These are phyloP conservation scores for Tricholoma bakamatsutake DNA, from an alignment of 768 basidiomycete species.

Conservation along the genomic window DNA sequence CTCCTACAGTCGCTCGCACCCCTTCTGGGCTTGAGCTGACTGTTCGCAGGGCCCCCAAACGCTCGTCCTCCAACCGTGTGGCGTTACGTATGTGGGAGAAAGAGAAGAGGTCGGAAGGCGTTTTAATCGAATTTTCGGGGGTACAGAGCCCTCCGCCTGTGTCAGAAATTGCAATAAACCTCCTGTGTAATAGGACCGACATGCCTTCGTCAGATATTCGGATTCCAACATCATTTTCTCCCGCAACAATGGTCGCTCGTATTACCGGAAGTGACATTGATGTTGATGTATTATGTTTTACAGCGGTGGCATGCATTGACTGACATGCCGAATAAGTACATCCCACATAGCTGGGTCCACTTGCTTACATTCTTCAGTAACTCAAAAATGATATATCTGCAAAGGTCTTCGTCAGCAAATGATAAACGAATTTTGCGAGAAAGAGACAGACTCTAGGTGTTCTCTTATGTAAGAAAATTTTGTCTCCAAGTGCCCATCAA, in stretches of 20 bases:
- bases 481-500: conserved; percentile 69
- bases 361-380: conserved; percentile 77
- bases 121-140: conserved; percentile 40
- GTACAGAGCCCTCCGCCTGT: conserved; percentile 68
- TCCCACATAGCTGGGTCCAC: neutral
- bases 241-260: conserved; percentile 68
- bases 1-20: conserved; percentile 72
- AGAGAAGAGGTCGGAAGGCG: conserved; percentile 78
- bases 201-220: conserved; percentile 90
- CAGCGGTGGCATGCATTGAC: conserved; percentile 68
- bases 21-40: conserved; percentile 57
- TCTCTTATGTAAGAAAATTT: conserved; percentile 82
- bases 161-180: conserved; percentile 6
- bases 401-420: neutral
- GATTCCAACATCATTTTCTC: conserved; percentile 67
- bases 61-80: conserved; percentile 56
- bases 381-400: conserved; percentile 82
- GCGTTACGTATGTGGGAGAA: conserved; percentile 85
- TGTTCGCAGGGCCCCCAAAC: conserved; percentile 61
- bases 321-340: conserved; percentile 20
- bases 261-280: conserved; percentile 51
- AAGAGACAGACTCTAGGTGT: conserved; percentile 65
- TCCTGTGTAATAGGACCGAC: neutral
- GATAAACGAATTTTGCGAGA: neutral
- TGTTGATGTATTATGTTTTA: conserved; percentile 38